A percentile compares a stretch with the other conserved stretches of the same genome.
phyloP scores from a whole-genome alignment of 805 yeast genomes.

The Starmerella floris region DNA sequence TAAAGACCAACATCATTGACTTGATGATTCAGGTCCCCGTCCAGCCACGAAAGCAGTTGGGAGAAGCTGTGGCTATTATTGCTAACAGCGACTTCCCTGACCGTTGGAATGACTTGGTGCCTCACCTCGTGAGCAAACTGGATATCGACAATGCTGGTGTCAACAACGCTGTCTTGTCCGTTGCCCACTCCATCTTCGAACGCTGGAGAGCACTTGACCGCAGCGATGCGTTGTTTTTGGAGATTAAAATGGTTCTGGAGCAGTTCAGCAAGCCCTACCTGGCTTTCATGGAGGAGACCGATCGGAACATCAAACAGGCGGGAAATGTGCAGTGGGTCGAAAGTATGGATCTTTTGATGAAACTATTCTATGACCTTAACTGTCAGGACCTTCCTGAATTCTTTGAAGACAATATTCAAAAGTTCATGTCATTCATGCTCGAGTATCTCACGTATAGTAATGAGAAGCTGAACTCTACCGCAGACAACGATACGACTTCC shows the following conservation, averaged over 20 bases:
- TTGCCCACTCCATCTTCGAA: slow-evolving; percentile 90
- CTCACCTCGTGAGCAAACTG: slow-evolving; percentile 50
- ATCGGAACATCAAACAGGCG: slow-evolving; percentile 42
- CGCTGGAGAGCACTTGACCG: slow-evolving; percentile 93
- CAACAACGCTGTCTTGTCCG: slow-evolving; percentile 75
- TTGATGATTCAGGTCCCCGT: slow-evolving; percentile 69
- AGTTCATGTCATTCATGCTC: slow-evolving; percentile 69
- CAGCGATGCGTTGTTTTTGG: slow-evolving; percentile 77
- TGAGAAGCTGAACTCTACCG: slow-evolving; percentile 39
- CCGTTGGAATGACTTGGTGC: slow-evolving; percentile 58
- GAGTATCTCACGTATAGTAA: slow-evolving; percentile 56
- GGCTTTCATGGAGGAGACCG: slow-evolving; percentile 49
- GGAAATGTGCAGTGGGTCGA: slow-evolving; percentile 33
- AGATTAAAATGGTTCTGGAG: slow-evolving; percentile 73
- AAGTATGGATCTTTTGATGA: slow-evolving; percentile 47
- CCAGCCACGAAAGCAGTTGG: slow-evolving; percentile 71
- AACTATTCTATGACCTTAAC: slow-evolving; percentile 82
- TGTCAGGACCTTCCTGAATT: slow-evolving; percentile 98
- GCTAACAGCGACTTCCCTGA: slow-evolving; percentile 96
- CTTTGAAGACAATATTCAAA: slow-evolving; percentile 75
- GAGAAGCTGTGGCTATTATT: slow-evolving; percentile 81
- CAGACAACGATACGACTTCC: slow-evolving; percentile 55
- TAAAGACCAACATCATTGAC: slow-evolving; percentile 68
- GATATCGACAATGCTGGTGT: slow-evolving; percentile 40
- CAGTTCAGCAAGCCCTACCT: slow-evolving; percentile 74